Percentiles rank a stretch among this genome's conserved stretches.
These are phyloP conservation scores for Themeda triandra DNA, from an alignment of 176 grass and related monocot genomes.

Conservation along the genomic window DNA sequence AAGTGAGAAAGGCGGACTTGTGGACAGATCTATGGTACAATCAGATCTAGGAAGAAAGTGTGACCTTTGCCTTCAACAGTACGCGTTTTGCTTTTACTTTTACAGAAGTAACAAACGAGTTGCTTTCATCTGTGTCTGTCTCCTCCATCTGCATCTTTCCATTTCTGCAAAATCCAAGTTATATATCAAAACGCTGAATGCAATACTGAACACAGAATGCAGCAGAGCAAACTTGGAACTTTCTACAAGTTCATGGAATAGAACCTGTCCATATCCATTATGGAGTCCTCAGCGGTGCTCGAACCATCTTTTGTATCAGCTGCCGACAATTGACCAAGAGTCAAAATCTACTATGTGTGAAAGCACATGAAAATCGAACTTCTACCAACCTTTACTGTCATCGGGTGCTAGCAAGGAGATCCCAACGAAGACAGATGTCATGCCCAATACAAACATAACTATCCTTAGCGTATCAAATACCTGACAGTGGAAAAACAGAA, in stretches of 20 bases:
- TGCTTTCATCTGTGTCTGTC: slow-evolving; percentile 47
- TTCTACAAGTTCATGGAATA: slow-evolving; percentile 4
- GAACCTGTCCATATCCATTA: slow-evolving; percentile 67
- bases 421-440: slow-evolving; percentile 87
- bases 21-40: slow-evolving; percentile 1
- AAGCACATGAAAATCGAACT: slow-evolving; percentile 16
- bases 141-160: slow-evolving; percentile 62
- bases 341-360: slow-evolving; percentile 30
- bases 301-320: slow-evolving; percentile 51
- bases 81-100: slow-evolving; percentile 66
- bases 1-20: slow-evolving; percentile 12
- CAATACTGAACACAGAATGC: background rate
- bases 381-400: slow-evolving; percentile 77
- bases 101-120: slow-evolving; percentile 52
- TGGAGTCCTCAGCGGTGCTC: slow-evolving; percentile 24
- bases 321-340: slow-evolving; percentile 37
- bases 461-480: slow-evolving; percentile 86
- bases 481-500: slow-evolving; percentile 35
- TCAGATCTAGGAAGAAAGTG: slow-evolving; percentile 1
- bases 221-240: slow-evolving; percentile 5
- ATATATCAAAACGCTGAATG: background rate
- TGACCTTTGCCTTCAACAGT: slow-evolving; percentile 80
- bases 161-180: slow-evolving; percentile 38
- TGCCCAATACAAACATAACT: slow-evolving; percentile 88
- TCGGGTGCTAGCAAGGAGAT: slow-evolving; percentile 93